These are phyloP conservation scores for Eruca vesicaria DNA, from an alignment of 441 rosid genomes.

Conservation along the genomic window DNA sequence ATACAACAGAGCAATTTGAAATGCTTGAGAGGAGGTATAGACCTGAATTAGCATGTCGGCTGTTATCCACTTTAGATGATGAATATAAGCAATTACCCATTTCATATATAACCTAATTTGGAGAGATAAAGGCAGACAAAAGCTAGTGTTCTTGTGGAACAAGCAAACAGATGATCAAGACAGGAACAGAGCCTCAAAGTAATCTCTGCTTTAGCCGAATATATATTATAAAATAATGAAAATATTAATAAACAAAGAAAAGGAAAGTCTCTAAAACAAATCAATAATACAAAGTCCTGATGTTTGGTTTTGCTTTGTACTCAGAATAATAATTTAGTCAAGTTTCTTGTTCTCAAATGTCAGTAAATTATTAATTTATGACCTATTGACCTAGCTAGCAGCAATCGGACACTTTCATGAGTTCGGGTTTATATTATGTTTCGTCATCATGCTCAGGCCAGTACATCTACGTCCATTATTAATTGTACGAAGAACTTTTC, in stretches of 20 bases:
- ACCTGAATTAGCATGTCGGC: slow-evolving; percentile 27
- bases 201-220: background rate
- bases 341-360: background rate
- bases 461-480: background rate
- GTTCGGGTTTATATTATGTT: background rate
- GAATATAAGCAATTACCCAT: slow-evolving; percentile 39
- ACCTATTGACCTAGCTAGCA: background rate
- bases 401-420: background rate
- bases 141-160: background rate
- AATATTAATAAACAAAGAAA: background rate
- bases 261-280: background rate
- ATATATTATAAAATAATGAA: background rate
- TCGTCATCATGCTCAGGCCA: slow-evolving; percentile 16
- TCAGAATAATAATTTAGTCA: background rate
- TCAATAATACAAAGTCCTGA: slow-evolving; percentile 15
- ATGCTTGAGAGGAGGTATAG: background rate
- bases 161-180: background rate
- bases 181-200: slow-evolving; percentile 8
- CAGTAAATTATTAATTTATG: background rate
- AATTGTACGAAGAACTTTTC: background rate
- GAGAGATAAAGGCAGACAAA: background rate
- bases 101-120: background rate
- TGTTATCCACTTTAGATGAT: slow-evolving; percentile 36
- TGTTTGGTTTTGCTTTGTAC: background rate
- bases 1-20: background rate